phyloP scores from a whole-genome alignment of 805 yeast genomes.

The Dipodascopsis uninucleata region DNA sequence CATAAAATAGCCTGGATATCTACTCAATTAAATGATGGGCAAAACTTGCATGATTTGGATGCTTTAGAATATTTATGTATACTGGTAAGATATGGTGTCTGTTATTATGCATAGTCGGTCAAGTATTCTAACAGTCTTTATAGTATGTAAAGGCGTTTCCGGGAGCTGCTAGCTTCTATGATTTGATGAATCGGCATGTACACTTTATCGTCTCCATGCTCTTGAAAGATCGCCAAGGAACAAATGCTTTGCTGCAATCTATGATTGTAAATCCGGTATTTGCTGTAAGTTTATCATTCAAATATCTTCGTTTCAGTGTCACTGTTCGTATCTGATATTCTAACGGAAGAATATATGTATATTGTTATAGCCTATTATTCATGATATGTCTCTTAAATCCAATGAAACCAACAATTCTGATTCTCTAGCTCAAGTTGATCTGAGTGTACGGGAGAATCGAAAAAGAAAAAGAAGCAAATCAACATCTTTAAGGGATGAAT shows the following conservation, averaged over 20 bases:
- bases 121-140: too few relatives aligned
- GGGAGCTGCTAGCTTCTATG: too few relatives aligned
- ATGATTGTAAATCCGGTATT: constrained; percentile 8
- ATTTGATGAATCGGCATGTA: too few relatives aligned
- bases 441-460: not conserved
- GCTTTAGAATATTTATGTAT: too few relatives aligned
- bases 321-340: too few relatives aligned
- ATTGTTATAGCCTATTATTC: constrained; percentile 3
- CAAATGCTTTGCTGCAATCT: constrained; percentile 7
- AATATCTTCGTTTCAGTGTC: not conserved
- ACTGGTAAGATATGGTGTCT: too few relatives aligned
- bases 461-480: not conserved
- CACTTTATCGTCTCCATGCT: constrained; percentile 18
- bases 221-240: constrained; percentile 7
- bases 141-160: too few relatives aligned
- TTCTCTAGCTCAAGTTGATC: not conserved
- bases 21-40: constrained; percentile 1
- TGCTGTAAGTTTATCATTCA: constrained; percentile 9
- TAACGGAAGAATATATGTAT: too few relatives aligned
- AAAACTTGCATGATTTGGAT: not conserved
- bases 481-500: not conserved
- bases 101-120: too few relatives aligned
- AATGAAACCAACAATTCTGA: not conserved
- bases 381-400: constrained; percentile 9
- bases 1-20: constrained; percentile 22